Evolutionary conservation across 2,329 filamentous ascomycete genomes (phyloP), one percentile per base, ranked within the genome.

Genomic region (Drechslerella dactyloides): DNA sequence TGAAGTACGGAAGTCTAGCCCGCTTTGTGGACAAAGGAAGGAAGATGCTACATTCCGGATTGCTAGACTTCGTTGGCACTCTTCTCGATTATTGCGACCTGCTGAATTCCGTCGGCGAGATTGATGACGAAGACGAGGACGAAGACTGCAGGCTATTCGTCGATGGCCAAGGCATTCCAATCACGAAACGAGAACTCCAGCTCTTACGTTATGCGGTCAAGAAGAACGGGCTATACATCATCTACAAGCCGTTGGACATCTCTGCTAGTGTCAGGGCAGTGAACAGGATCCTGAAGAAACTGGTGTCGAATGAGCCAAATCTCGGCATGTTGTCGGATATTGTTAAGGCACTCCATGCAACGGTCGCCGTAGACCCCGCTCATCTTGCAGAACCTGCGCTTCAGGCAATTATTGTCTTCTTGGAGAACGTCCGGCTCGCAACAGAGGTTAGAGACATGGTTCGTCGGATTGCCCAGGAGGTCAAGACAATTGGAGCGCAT

Each of bases 401-500:
- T 37, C 78, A 81, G 17, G 76, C 78, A n/a, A 77, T 79, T 37
- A 78, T 82, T 40, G 57, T 78, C 23, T 75, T 76, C 23, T 73
- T 83, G 42, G 78, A 82, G 46, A 78, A 80, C 50, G 80, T 79
- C 48, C 78, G 80, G 55, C 74, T 66, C 5, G 60, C 69, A n/a
- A 56, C 27, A 5, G 76, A 77, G 48, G 73, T 77, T 33, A 73
- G 74, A 48, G 76, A 78, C 13, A 75, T 79, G 58, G 74, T 79
- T 17, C 66, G 64, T 27, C 74, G 75, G 42, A 77, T 78, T 54
- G 79, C 82, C 35, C 80, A 81, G 55, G 82, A 82, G 21, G 79
- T 84, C 15, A 80, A 82, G 4, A 81, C 82, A 3, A 83, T 84
- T 64, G 81, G 81, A 40, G 78, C 80, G 24, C 81, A 80, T 59